phyloP scores from a whole-genome alignment of 2,329 filamentous ascomycete species.

The Aspergillus viridinutans region DNA sequence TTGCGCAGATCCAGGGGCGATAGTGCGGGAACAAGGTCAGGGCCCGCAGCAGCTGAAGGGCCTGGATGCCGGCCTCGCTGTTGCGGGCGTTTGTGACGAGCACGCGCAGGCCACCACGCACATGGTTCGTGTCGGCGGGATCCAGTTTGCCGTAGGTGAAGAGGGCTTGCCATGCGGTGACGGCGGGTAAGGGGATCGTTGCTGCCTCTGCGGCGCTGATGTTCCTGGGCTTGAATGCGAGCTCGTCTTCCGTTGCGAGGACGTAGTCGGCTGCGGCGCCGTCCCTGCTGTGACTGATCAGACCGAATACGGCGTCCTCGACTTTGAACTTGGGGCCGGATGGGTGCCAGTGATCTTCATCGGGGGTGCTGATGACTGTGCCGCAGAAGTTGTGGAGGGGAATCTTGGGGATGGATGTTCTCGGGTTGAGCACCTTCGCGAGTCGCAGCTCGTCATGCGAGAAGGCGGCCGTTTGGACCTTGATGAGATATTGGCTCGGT shows the following conservation, averaged over 20 bases:
- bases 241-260: slow-evolving; percentile 35
- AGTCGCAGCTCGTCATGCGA: slow-evolving; percentile 36
- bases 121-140: slow-evolving; percentile 13
- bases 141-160: slow-evolving; percentile 35
- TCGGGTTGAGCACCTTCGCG: slow-evolving; percentile 21
- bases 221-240: slow-evolving; percentile 37
- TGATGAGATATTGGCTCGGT: slow-evolving; percentile 38
- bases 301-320: slow-evolving; percentile 38
- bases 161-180: slow-evolving; percentile 42
- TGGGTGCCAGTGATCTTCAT: slow-evolving; percentile 24
- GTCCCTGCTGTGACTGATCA: slow-evolving; percentile 35
- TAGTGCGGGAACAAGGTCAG: slow-evolving; percentile 27
- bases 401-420: slow-evolving; percentile 30
- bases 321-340: slow-evolving; percentile 37
- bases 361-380: slow-evolving; percentile 33
- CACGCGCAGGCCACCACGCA: slow-evolving; percentile 24
- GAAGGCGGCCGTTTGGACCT: slow-evolving; percentile 37
- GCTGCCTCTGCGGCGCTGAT: slow-evolving; percentile 31
- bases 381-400: slow-evolving; percentile 42
- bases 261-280: slow-evolving; percentile 42
- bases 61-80: slow-evolving; percentile 36
- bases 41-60: slow-evolving; percentile 35
- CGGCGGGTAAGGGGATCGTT: slow-evolving; percentile 34
- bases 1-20: slow-evolving; percentile 37
- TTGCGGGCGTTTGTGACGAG: slow-evolving; percentile 36